A percentile compares a stretch with the other conserved stretches of the same genome.
Evolutionary conservation across 768 basidiomycete genomes (phyloP).

Genomic region (Coprinopsis marcescibilis): DNA sequence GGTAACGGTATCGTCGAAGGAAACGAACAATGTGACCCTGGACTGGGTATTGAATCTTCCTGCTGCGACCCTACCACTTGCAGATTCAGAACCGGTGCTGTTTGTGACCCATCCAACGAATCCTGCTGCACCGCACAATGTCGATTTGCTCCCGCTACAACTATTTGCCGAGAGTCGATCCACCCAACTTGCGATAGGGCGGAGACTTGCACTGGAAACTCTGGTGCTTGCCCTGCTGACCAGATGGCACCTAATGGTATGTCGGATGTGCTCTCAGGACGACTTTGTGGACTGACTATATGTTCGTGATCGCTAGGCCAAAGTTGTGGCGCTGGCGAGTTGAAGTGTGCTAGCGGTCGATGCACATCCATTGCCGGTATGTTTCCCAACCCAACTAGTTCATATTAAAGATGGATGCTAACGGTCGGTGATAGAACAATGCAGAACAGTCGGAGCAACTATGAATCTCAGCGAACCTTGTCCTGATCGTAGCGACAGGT

Average conservation of each 20-base stretch:
- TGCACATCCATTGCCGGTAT: conserved; percentile 70
- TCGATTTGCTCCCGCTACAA: conserved; percentile 58
- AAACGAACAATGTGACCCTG: conserved; percentile 89
- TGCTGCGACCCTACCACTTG: conserved; percentile 76
- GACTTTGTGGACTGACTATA: no score
- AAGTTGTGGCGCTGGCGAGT: conserved; percentile 55
- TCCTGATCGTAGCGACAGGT: conserved; percentile 53
- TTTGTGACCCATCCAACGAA: conserved; percentile 74
- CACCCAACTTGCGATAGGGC: conserved; percentile 64
- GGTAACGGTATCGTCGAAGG: conserved; percentile 79
- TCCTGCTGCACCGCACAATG: conserved; percentile 72
- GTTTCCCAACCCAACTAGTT: conserved; percentile 22
- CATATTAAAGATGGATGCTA: neutral
- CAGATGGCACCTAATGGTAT: conserved; percentile 55
- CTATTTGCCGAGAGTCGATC: conserved; percentile 65
- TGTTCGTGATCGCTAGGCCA: no score
- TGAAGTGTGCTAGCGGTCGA: conserved; percentile 71
- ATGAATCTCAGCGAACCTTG: conserved; percentile 66
- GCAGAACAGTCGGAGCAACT: conserved; percentile 64
- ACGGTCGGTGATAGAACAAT: conserved; percentile 56
- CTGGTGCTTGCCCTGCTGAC: conserved; percentile 67
- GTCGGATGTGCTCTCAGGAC: conserved; percentile 16
- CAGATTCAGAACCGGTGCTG: conserved; percentile 65
- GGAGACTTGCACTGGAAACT: conserved; percentile 74
- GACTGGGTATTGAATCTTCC: conserved; percentile 45